Evolutionary conservation across 1,284 basidiomycete genomes (phyloP), one percentile per base, ranked within the genome.

Genomic region (Schizopora paradoxa): DNA sequence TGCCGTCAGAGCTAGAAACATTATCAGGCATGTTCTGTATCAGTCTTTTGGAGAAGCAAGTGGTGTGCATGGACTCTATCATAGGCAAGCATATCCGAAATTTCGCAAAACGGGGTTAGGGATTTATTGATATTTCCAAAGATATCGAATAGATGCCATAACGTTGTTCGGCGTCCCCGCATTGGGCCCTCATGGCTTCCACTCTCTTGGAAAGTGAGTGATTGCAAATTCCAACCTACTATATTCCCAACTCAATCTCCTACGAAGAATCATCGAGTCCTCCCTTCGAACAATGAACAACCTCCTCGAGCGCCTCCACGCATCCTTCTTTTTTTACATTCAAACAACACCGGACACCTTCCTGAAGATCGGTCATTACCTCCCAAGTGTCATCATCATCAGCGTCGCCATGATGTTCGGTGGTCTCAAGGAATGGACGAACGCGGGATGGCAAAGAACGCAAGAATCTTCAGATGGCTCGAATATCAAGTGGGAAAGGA

Each of bases 321-420:
- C 93, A 4, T 94, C 91, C 1, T 93, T 94, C 66, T 95, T 96
- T 70, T 92, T 97, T 67, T 97, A 93, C 66, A 73, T 97, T 49
- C 68, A 94, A 49, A 79, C 86, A 3, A 74, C 73, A 21, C 79
- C 86, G 0, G 75, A 76, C n/a, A 73, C 72, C 1, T 95, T 95
- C 66, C 73, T 92, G 57, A 90, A 93, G 58, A 91, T 96, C 13
- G 92, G 91, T 0, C 80, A 74, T 58, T 97, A 91, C 63, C 74
- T 97, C 3, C 91, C 93, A 0, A 88, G 88, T 43, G 87, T 79
- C 0, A 74, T 96, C 22, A 59, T 95, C 5, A 73, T 95, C 41
- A 86, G 88, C 34, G 76, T 88, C 10, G 82, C 82, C 0, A 76
- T 94, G 69, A 86, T 93, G 61, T 79, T 94, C 54, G 75, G 75